Evolutionary conservation across 2,329 filamentous ascomycete genomes (phyloP), one percentile per base, ranked within the genome.

Genomic region (Trichoderma sp.): DNA sequence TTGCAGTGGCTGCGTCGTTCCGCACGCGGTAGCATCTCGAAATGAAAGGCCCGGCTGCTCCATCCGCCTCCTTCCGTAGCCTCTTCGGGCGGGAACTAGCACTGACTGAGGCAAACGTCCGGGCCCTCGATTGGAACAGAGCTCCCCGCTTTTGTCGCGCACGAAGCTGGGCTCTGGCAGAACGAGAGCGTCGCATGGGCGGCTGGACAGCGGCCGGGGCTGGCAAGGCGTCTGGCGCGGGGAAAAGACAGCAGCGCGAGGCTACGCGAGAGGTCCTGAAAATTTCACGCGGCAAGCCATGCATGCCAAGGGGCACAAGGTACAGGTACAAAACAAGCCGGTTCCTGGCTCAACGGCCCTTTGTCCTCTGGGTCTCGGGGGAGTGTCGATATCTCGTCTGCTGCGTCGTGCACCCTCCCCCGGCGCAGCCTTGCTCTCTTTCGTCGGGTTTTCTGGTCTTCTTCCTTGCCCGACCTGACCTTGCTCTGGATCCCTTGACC

Each of bases 251-350:
- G 61, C 68, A 62, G 14, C 40, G 61, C 61, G 61, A 69, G 61
- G 68, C 68, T 60, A 69, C 61, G 68, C 68, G 63, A 68, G 58
- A 70, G 62, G 68, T 69, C 68, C 68, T 69, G 68, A 66, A 69
- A 69, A 66, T 37, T 27, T 58, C 14, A 33, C 31, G 33, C 49
- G 29, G 60, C 61, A 37, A 49, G 55, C 56, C 33, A 64, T 61
- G 68, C 53, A 47, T 60, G 60, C 52, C 33, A 59, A 52, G 61
- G 33, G 64, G 53, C 31, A 43, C 68, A 58, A 66, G 61, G 47
- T 67, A 31, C 40, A 58, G 55, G 64, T 52, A 67, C 55, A 52
- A 52, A 27, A 59, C 55, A 52, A 52, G 52, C 33, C 43, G 21
- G 62, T 65, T 33, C 62, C 52, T 57, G 62, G 21, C 55, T 57